Conservation (phyloP, 2,329 filamentous ascomycete genomes). For the Penicillium sp. region DNA sequence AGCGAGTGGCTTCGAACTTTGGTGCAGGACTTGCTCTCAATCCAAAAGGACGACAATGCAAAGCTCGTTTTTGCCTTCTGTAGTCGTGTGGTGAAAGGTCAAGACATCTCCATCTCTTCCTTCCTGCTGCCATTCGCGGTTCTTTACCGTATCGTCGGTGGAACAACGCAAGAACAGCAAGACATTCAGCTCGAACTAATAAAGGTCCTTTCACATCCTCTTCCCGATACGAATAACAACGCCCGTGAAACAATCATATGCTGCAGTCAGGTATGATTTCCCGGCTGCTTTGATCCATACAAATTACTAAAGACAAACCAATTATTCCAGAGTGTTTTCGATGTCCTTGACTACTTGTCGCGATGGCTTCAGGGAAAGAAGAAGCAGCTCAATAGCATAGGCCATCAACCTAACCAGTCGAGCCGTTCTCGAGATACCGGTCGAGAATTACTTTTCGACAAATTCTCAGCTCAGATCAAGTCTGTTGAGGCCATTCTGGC, state of each 20-base stretch:
- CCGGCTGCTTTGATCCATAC: neutral
- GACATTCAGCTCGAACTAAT: constrained; percentile 73
- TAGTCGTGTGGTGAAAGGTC: constrained; percentile 77
- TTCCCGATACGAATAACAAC: constrained; percentile 54
- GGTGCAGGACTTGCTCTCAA: constrained; percentile 78
- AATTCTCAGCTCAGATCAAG: constrained; percentile 49
- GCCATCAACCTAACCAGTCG: constrained; percentile 26
- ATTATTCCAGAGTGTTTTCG: constrained; percentile 72
- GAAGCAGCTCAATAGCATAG: constrained; percentile 45
- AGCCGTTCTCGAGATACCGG: constrained; percentile 30
- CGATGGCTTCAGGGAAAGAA: constrained; percentile 84
- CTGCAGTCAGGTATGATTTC: constrained; percentile 75
- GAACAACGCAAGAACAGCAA: constrained; percentile 63
- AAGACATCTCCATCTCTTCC: constrained; percentile 81
- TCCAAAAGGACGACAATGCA: constrained; percentile 72
- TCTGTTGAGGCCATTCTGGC: constrained; percentile 72
- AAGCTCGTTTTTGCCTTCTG: constrained; percentile 78
- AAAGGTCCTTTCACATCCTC: constrained; percentile 67
- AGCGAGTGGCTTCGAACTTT: constrained; percentile 79
- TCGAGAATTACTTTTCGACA: constrained; percentile 31
- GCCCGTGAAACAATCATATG: constrained; percentile 76
- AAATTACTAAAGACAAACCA: constrained; percentile 3
- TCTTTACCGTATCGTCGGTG: constrained; percentile 77
- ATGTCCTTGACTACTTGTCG: constrained; percentile 86
- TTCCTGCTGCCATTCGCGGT: constrained; percentile 88